phyloP scores from a whole-genome alignment of 768 basidiomycete genomes.

The Solioccasus polychromus region DNA sequence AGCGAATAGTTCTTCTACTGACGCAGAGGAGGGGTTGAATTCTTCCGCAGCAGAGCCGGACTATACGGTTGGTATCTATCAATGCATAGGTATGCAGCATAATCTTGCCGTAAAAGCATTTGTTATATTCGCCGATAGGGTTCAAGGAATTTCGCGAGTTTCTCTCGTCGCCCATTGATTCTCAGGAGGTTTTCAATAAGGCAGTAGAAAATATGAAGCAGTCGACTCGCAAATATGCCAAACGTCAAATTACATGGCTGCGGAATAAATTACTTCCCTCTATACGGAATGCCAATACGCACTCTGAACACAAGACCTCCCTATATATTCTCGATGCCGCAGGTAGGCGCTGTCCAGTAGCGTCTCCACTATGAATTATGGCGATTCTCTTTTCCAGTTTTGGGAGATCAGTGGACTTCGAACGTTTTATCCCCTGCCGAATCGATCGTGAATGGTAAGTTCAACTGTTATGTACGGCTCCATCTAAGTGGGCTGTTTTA shows the following conservation, averaged over 20 bases:
- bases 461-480: background rate
- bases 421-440: conserved; percentile 54
- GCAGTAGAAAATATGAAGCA: conserved; percentile 80
- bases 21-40: background rate
- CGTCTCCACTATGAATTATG: background rate
- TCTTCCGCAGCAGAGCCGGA: conserved; percentile 32
- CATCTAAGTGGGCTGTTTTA: conserved; percentile 5
- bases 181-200: conserved; percentile 43
- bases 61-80: conserved; percentile 85
- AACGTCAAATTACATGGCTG: conserved; percentile 90
- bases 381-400: conserved; percentile 32
- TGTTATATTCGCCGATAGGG: conserved; percentile 47
- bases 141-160: conserved; percentile 87
- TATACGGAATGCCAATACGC: conserved; percentile 45
- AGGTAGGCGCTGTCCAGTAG: conserved; percentile 36
- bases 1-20: background rate
- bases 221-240: conserved; percentile 88
- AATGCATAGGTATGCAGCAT: conserved; percentile 80
- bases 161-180: conserved; percentile 43
- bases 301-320: conserved; percentile 30
- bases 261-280: conserved; percentile 84
- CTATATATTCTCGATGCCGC: conserved; percentile 70
- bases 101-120: background rate
- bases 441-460: conserved; percentile 47
- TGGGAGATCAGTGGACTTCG: conserved; percentile 55